A percentile compares a stretch with the other conserved stretches of the same genome.
phyloP scores from a whole-genome alignment of 2,329 filamentous ascomycete species.

The Waltergamsia citrina region DNA sequence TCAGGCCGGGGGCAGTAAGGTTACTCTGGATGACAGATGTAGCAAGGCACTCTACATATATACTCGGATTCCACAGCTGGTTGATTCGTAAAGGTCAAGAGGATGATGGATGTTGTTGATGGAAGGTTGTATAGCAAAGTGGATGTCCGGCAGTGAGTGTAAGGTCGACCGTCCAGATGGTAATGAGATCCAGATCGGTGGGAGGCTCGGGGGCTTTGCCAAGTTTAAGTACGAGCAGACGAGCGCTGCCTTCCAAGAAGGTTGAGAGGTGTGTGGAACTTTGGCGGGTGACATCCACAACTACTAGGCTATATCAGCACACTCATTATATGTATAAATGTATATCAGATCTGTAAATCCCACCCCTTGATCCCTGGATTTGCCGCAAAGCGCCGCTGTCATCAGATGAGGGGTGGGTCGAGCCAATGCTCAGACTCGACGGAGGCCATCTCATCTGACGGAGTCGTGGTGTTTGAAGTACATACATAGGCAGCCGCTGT shows the following conservation, averaged over 20 bases:
- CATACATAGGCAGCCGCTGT: too few relatives aligned
- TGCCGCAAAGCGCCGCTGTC: constrained; percentile 3
- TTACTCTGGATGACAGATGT: too few relatives aligned
- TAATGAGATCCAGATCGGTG: constrained; percentile 2
- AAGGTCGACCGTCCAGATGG: background rate
- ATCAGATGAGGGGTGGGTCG: constrained; percentile 1
- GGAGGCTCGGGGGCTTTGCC: constrained; percentile 4
- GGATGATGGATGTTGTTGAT: background rate
- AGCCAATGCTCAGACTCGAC: background rate
- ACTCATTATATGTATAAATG: background rate
- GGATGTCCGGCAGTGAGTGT: background rate
- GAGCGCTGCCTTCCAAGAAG: too few relatives aligned
- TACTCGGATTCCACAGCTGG: too few relatives aligned
- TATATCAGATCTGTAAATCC: constrained; percentile 6
- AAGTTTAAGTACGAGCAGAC: constrained; percentile 6
- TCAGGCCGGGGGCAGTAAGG: background rate
- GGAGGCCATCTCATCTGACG: constrained; percentile 1
- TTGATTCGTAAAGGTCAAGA: background rate
- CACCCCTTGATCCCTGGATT: constrained; percentile 6
- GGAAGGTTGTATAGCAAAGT: background rate
- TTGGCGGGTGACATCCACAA: background rate
- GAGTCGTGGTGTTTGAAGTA: background rate
- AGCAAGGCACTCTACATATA: too few relatives aligned
- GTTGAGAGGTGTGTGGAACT: background rate
- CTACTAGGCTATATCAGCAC: too few relatives aligned